phyloP scores from a whole-genome alignment of 352 stramenopile species.

The Pilasporangium apinafurcum region DNA sequence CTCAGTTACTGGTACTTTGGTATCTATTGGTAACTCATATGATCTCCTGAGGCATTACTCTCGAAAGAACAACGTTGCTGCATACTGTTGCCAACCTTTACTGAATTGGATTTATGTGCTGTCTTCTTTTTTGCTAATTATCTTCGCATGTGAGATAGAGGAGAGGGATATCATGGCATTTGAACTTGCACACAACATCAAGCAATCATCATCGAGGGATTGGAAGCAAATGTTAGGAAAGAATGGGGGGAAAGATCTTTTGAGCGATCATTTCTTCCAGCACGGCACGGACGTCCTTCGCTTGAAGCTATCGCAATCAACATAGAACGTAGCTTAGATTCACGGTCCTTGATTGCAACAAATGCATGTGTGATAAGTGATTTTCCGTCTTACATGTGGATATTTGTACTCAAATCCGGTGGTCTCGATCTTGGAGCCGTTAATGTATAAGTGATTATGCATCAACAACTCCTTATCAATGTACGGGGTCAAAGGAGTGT shows the following conservation, averaged over 20 bases:
- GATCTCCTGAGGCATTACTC: no score
- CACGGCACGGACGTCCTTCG: conserved; percentile 45
- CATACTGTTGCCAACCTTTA: no score
- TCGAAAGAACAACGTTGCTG: no score
- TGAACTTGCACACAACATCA: no score
- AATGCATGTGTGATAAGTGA: no score
- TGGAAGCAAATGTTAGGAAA: conserved; percentile 21
- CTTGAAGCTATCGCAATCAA: conserved; percentile 31
- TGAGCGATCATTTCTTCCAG: conserved; percentile 74
- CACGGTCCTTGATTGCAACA: not conserved
- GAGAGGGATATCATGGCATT: no score
- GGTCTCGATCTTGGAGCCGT: conserved; percentile 72
- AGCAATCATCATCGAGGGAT: no score
- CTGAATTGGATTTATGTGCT: no score
- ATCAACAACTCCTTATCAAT: conserved; percentile 85
- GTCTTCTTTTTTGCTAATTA: not conserved
- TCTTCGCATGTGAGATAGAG: not conserved
- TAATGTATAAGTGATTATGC: conserved; percentile 76
- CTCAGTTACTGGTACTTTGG: no score
- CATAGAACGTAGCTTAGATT: no score
- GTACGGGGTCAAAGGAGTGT: conserved; percentile 82
- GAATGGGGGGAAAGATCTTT: conserved; percentile 74
- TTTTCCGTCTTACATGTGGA: conserved; percentile 36
- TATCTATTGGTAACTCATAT: no score
- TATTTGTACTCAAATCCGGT: conserved; percentile 74